These are phyloP conservation scores for Grosmannia penicillata DNA, from an alignment of 2,329 filamentous ascomycete genomes.

Conservation along the genomic window DNA sequence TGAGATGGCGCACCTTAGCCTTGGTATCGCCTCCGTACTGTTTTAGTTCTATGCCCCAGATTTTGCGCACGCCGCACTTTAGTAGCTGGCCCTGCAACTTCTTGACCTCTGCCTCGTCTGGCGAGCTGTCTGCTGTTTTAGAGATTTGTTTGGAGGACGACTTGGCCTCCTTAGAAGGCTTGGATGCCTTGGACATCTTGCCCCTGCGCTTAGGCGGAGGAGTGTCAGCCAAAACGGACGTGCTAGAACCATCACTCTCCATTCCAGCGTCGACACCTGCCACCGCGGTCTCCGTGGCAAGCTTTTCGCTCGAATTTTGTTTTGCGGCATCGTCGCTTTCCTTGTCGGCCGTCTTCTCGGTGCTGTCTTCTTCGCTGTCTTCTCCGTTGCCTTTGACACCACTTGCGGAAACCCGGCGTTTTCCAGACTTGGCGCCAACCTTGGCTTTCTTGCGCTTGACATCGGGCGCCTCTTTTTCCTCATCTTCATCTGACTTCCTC, in stretches of 20 bases:
- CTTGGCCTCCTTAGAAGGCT: conserved; percentile 10
- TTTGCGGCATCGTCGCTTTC: neutral
- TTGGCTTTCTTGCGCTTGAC: conserved; percentile 2
- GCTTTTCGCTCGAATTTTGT: neutral
- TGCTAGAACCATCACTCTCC: conserved; percentile 47
- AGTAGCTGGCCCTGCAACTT: conserved; percentile 70
- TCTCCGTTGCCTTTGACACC: neutral
- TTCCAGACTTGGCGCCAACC: conserved; percentile 2
- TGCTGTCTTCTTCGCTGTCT: neutral
- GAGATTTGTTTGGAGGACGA: conserved; percentile 15
- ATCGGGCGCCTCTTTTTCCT: neutral
- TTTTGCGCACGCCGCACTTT: conserved; percentile 84
- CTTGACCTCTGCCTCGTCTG: conserved; percentile 71
- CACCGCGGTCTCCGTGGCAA: conserved; percentile 4
- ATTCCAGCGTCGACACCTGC: conserved; percentile 1
- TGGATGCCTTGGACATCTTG: conserved; percentile 34
- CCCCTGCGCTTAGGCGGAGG: conserved; percentile 15
- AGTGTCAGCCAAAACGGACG: conserved; percentile 62
- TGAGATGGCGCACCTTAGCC: conserved; percentile 73
- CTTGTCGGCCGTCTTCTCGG: neutral
- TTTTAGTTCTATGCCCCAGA: conserved; percentile 79
- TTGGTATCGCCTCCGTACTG: conserved; percentile 53
- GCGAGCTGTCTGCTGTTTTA: conserved; percentile 25
- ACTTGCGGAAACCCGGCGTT: neutral
- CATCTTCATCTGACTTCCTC: neutral